These are phyloP conservation scores for Mycena filopes DNA, from an alignment of 768 basidiomycete genomes.

Conservation along the genomic window DNA sequence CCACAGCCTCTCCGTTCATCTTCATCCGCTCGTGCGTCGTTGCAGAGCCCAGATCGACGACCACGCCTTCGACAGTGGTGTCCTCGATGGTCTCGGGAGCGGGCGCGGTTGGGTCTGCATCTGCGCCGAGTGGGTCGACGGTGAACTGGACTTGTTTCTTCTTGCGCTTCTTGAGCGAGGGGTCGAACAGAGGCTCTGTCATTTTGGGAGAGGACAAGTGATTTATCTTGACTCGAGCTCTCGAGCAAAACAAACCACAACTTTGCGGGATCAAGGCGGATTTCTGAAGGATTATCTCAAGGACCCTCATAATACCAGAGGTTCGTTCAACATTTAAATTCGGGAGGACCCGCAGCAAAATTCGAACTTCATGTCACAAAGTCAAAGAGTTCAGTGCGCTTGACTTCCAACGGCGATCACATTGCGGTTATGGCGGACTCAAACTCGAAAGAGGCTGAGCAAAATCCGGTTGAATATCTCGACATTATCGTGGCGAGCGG, in stretches of 20 bases:
- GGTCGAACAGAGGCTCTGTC: conserved; percentile 83
- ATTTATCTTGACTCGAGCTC: conserved; percentile 7
- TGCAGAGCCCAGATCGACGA: conserved; percentile 79
- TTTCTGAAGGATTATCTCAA: too few relatives aligned
- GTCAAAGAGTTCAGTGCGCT: too few relatives aligned
- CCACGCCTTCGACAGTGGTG: conserved; percentile 74
- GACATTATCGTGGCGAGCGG: too few relatives aligned
- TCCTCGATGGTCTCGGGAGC: conserved; percentile 79
- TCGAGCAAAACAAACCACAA: conserved; percentile 10
- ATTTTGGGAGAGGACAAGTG: conserved; percentile 21
- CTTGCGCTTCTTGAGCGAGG: conserved; percentile 87
- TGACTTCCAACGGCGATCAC: too few relatives aligned
- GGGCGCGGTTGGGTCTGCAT: conserved; percentile 84
- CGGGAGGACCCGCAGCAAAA: too few relatives aligned
- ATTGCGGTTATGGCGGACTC: too few relatives aligned
- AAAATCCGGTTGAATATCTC: too few relatives aligned
- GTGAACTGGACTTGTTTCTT: conserved; percentile 89
- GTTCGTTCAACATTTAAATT: conserved; percentile 57
- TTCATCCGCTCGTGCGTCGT: conserved; percentile 84
- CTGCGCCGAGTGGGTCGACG: conserved; percentile 85
- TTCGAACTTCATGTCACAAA: too few relatives aligned
- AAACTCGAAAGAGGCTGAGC: too few relatives aligned
- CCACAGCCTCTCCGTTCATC: conserved; percentile 50
- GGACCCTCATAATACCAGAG: too few relatives aligned
- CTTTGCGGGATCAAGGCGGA: too few relatives aligned